These are phyloP conservation scores for Limnanthes douglasii DNA, from an alignment of 345 rosid genomes.

Conservation along the genomic window DNA sequence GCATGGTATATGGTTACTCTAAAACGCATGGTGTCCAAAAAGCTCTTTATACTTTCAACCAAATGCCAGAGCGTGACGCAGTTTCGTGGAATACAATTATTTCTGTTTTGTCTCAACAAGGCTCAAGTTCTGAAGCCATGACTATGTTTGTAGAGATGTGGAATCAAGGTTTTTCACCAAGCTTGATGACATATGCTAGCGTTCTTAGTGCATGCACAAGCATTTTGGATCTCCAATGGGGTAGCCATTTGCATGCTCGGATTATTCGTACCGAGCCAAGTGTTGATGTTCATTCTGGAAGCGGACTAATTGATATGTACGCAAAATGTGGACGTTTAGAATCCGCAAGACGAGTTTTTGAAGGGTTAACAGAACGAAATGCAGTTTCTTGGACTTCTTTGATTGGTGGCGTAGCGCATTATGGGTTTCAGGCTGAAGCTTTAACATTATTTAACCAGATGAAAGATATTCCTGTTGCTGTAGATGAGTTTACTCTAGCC, in stretches of 20 bases:
- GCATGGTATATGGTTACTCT: too few species aligned
- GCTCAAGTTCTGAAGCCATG: slow-evolving; percentile 7
- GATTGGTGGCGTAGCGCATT: slow-evolving; percentile 8
- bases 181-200: slow-evolving; percentile 13
- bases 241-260: slow-evolving; percentile 16
- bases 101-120: slow-evolving; percentile 11
- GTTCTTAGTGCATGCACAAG: slow-evolving; percentile 11
- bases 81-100: slow-evolving; percentile 16
- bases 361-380: slow-evolving; percentile 4
- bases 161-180: slow-evolving; percentile 10
- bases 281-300: slow-evolving; percentile 7
- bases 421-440: slow-evolving; percentile 13
- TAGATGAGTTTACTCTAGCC: slow-evolving; percentile 16
- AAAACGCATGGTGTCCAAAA: too few species aligned
- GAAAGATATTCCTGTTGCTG: slow-evolving; percentile 9
- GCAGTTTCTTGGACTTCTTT: slow-evolving; percentile 17
- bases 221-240: slow-evolving; percentile 13
- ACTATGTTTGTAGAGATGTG: slow-evolving; percentile 14
- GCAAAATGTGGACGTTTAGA: slow-evolving; percentile 9
- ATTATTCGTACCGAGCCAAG: slow-evolving; percentile 3
- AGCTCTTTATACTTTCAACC: slow-evolving; percentile 11
- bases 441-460: slow-evolving; percentile 10
- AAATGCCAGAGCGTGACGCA: slow-evolving; percentile 12
- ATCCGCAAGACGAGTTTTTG: slow-evolving; percentile 8
- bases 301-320: slow-evolving; percentile 13